Conservation (phyloP, 225 moss, liverwort and hornwort species). For the Bryoerythrophyllum caledonicum region DNA sequence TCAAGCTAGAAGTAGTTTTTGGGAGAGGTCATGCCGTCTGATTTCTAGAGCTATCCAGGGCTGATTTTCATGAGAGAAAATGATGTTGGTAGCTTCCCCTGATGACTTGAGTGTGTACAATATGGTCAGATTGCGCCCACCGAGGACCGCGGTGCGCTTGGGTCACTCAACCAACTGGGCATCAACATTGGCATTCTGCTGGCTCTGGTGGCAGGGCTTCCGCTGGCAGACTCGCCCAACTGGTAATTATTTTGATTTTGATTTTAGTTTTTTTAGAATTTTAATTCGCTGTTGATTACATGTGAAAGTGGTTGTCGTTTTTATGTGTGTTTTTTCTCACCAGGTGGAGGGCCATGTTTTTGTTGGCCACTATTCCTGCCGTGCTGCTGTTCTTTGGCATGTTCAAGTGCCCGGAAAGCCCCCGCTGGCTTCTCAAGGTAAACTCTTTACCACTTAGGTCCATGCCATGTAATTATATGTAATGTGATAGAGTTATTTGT, state of each 20-base stretch:
- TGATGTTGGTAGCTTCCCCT: no score
- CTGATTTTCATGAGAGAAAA: no score
- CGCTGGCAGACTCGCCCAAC: conserved; percentile 39
- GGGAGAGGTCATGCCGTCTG: no score
- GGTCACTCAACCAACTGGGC: conserved; percentile 46
- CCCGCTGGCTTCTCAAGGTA: conserved; percentile 62
- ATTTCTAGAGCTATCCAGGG: no score
- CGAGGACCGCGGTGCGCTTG: conserved; percentile 56
- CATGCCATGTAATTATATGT: no score
- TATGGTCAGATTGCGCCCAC: conserved; percentile 42
- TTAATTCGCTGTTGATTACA: neutral
- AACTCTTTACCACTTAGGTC: neutral
- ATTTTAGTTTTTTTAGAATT: neutral
- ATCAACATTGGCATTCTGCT: conserved; percentile 59
- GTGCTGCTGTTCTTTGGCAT: conserved; percentile 48
- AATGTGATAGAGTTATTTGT: no score
- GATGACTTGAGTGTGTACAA: no score
- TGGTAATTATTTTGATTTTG: conserved; percentile 39
- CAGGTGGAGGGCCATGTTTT: conserved; percentile 63
- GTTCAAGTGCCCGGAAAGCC: conserved; percentile 55
- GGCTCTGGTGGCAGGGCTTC: conserved; percentile 50
- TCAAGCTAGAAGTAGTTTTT: no score
- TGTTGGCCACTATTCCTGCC: conserved; percentile 41
- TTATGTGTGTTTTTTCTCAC: neutral
- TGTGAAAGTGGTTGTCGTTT: neutral